These are phyloP conservation scores for Beauveria caledonica DNA, from an alignment of 2,329 filamentous ascomycete species.

Conservation along the genomic window DNA sequence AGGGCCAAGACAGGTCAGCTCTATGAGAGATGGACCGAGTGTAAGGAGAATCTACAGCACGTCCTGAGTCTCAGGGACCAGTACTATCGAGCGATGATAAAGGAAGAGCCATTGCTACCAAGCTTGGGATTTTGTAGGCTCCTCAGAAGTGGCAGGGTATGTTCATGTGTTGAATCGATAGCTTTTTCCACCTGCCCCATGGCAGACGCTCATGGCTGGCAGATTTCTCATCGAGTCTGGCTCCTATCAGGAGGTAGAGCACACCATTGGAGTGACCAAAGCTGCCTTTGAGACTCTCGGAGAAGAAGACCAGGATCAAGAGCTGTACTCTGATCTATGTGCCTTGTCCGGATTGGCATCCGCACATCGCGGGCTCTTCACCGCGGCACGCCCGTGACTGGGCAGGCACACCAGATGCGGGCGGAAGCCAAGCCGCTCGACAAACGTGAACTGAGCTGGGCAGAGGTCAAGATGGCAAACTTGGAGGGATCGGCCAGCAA, in stretches of 20 bases:
- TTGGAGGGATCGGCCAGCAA: neutral
- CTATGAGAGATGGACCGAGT: neutral
- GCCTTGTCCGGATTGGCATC: neutral
- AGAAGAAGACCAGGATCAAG: neutral
- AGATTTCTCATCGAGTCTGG: slow-evolving; percentile 1
- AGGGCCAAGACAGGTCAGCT: neutral
- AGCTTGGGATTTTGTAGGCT: neutral
- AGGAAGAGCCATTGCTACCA: neutral
- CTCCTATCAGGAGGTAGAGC: neutral
- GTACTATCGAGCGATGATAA: neutral
- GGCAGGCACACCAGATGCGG: neutral
- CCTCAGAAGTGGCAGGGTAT: neutral
- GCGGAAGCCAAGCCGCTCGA: neutral
- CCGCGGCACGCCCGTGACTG: neutral
- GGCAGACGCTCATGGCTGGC: neutral
- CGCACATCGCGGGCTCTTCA: neutral
- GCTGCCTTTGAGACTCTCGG: neutral
- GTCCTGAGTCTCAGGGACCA: neutral
- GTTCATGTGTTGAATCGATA: neutral
- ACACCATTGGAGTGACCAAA: neutral
- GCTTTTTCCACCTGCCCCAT: neutral
- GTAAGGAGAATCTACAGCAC: neutral
- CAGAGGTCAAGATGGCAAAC: neutral
- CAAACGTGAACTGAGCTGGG: neutral
- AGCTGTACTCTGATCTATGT: neutral